These are phyloP conservation scores for Aureobasidium sp. DNA, from an alignment of 2,329 filamentous ascomycete species.

Conservation along the genomic window DNA sequence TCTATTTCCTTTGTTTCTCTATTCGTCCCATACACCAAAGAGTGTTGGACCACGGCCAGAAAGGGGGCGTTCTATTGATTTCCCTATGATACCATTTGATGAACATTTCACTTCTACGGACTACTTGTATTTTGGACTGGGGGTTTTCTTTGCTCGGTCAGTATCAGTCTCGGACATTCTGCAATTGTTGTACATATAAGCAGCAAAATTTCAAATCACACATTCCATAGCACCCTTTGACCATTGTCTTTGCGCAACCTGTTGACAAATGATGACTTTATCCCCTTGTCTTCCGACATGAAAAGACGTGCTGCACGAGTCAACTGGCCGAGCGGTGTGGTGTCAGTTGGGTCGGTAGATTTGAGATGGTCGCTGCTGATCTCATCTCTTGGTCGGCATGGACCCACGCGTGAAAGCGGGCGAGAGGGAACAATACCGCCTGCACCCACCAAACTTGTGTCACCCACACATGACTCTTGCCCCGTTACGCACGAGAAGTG, in stretches of 20 bases:
- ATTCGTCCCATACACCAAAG: not conserved
- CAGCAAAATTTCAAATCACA: not conserved
- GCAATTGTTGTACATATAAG: not conserved
- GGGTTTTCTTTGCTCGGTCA: not conserved
- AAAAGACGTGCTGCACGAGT: not conserved
- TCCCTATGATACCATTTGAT: constrained; percentile 10
- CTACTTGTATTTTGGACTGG: not conserved
- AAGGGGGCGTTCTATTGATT: not conserved
- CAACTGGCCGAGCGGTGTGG: not conserved
- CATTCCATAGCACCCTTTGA: not conserved
- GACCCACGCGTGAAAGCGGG: not conserved
- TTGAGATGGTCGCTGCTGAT: constrained; percentile 1
- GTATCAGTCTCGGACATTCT: not conserved
- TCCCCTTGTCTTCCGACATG: not conserved
- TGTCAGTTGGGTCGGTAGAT: not conserved
- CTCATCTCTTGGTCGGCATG: not conserved
- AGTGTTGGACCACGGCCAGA: not conserved
- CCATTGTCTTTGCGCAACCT: no score
- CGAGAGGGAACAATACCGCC: not conserved
- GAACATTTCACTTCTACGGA: not conserved
- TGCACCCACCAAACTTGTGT: not conserved
- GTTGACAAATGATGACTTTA: not conserved
- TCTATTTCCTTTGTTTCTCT: not conserved
- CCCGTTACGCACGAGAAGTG: not conserved
- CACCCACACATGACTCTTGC: not conserved